A percentile compares a stretch with the other conserved stretches of the same genome.
Evolutionary conservation across 768 basidiomycete species (phyloP).

Genomic region (Tylopilus felleus): DNA sequence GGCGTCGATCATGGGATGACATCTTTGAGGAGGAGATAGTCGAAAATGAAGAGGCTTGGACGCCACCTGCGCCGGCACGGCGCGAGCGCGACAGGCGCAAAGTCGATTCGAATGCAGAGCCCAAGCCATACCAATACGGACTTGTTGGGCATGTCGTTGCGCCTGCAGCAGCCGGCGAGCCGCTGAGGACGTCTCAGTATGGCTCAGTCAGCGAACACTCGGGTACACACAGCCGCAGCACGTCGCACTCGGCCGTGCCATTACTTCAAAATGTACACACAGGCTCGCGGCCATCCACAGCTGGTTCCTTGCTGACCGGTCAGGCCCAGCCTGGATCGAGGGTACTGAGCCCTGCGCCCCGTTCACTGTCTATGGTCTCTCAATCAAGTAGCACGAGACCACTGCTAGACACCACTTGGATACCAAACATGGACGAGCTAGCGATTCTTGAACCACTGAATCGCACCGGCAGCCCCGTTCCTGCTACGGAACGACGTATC

Average conservation of each 20-base stretch:
- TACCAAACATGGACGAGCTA: conserved; percentile 22
- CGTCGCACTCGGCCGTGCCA: conserved; percentile 25
- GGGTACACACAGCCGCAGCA: conserved; percentile 22
- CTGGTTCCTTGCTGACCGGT: conserved; percentile 38
- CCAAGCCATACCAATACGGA: conserved; percentile 62
- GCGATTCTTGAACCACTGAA: conserved; percentile 13
- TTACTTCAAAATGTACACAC: conserved; percentile 18
- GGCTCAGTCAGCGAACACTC: conserved; percentile 20
- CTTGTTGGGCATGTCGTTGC: conserved; percentile 46
- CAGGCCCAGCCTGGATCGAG: conserved; percentile 17
- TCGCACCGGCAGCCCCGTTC: conserved; percentile 22
- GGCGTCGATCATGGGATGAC: conserved; percentile 47
- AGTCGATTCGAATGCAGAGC: conserved; percentile 35
- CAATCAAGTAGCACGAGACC: conserved; percentile 12
- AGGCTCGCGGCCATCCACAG: conserved; percentile 41
- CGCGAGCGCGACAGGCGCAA: conserved; percentile 26
- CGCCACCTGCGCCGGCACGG: conserved; percentile 17
- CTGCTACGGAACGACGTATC: conserved; percentile 20
- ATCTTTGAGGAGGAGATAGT: conserved; percentile 45
- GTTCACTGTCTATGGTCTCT: conserved; percentile 23
- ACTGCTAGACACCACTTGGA: conserved; percentile 7
- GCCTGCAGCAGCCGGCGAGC: conserved; percentile 28
- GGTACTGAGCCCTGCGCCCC: conserved; percentile 7
- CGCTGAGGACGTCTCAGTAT: conserved; percentile 35
- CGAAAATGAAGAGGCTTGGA: conserved; percentile 23